phyloP scores from a whole-genome alignment of 2,329 filamentous ascomycete genomes.

The Ustulina deusta region DNA sequence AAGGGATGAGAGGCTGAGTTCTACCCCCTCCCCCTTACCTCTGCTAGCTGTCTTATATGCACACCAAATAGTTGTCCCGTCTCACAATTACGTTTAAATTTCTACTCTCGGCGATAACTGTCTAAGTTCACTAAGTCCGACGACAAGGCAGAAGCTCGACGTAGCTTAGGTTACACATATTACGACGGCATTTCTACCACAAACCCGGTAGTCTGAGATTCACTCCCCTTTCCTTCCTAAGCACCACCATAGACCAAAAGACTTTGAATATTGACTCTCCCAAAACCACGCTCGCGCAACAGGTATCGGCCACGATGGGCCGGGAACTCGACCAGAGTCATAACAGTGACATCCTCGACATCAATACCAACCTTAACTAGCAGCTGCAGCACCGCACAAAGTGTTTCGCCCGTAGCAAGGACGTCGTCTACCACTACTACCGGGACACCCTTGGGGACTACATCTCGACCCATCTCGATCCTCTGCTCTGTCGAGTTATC shows the following conservation, averaged over 20 bases:
- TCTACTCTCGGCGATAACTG: not conserved
- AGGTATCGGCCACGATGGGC: slow-evolving; percentile 63
- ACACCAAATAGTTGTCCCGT: not conserved
- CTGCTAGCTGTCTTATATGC: too few relatives aligned
- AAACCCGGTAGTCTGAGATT: not conserved
- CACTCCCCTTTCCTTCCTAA: slow-evolving; percentile 38
- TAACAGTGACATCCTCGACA: slow-evolving; percentile 58
- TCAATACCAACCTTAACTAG: slow-evolving; percentile 58
- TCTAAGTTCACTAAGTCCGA: not conserved
- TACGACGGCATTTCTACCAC: not conserved
- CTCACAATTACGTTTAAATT: not conserved
- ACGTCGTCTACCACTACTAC: slow-evolving; percentile 72
- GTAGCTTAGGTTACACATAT: not conserved
- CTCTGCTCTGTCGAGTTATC: slow-evolving; percentile 46
- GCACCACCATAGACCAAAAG: slow-evolving; percentile 63
- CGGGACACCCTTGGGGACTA: slow-evolving; percentile 54
- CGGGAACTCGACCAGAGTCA: slow-evolving; percentile 70
- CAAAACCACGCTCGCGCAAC: slow-evolving; percentile 62
- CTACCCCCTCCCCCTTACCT: too few relatives aligned
- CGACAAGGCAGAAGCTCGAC: not conserved
- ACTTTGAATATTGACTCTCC: slow-evolving; percentile 61
- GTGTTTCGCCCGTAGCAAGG: slow-evolving; percentile 66
- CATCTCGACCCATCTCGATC: slow-evolving; percentile 63
- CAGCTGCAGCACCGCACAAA: slow-evolving; percentile 64
- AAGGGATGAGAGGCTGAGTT: too few relatives aligned